Evolutionary conservation across 1,284 basidiomycete species (phyloP).

Genomic region (Ganoderma lucidum): DNA sequence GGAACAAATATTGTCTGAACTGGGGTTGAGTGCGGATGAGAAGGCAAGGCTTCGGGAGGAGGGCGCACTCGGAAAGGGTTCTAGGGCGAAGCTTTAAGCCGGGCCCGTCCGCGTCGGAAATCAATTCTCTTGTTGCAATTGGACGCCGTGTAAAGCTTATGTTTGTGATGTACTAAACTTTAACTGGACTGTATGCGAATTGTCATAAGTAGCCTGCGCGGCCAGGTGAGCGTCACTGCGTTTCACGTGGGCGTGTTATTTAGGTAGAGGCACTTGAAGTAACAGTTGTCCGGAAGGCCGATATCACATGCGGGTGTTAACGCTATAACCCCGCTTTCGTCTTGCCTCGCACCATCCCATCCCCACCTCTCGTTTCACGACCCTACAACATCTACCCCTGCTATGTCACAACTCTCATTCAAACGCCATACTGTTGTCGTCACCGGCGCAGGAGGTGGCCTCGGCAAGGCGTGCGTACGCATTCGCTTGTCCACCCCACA

Average conservation of each 20-base stretch:
- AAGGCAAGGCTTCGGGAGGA: slow-evolving; percentile 22
- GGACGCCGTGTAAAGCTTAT: too few relatives aligned
- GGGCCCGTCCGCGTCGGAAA: not conserved
- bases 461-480: slow-evolving; percentile 80
- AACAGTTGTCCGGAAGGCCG: slow-evolving; percentile 5
- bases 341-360: not conserved
- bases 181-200: too few relatives aligned
- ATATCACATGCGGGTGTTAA: slow-evolving; percentile 29
- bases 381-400: not conserved
- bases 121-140: too few relatives aligned
- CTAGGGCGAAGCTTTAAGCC: slow-evolving; percentile 27
- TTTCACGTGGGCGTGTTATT: slow-evolving; percentile 29
- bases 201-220: too few relatives aligned
- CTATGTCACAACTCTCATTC: slow-evolving; percentile 76
- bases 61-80: slow-evolving; percentile 30
- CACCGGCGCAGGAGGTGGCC: slow-evolving; percentile 95
- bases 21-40: slow-evolving; percentile 28
- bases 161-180: too few relatives aligned
- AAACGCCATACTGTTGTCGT: slow-evolving; percentile 93
- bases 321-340: slow-evolving; percentile 25
- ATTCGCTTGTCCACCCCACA: not conserved
- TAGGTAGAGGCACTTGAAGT: slow-evolving; percentile 3
- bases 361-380: not conserved
- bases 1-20: slow-evolving; percentile 43
- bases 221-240: not conserved